phyloP scores from a whole-genome alignment of 345 rosid species.

The Lepidium africanum region DNA sequence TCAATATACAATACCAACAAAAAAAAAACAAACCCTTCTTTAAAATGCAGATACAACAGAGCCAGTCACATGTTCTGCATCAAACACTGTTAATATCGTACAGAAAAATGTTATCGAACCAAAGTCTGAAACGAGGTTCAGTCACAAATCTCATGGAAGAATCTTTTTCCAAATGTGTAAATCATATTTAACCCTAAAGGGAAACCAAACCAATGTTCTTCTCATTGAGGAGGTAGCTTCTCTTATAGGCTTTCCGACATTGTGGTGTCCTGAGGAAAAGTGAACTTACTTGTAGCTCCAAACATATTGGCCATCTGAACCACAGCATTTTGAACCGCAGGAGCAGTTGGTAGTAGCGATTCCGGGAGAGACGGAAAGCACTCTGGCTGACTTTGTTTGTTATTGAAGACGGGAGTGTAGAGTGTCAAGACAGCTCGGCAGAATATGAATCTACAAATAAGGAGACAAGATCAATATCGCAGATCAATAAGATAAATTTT shows the following conservation, averaged over 20 bases:
- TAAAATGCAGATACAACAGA: neutral
- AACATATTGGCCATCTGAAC: constrained; percentile 55
- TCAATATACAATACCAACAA: neutral
- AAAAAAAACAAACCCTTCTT: neutral
- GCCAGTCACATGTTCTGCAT: constrained; percentile 5
- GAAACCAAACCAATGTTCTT: constrained; percentile 8
- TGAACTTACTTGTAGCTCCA: constrained; percentile 48
- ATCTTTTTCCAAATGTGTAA: neutral
- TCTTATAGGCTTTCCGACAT: constrained; percentile 9
- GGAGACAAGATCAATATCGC: neutral
- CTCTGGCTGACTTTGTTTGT: constrained; percentile 62
- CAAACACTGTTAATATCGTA: neutral
- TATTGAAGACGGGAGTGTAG: constrained; percentile 38
- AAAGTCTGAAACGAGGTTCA: constrained; percentile 8
- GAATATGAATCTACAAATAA: constrained; percentile 61
- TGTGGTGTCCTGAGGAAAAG: constrained; percentile 39
- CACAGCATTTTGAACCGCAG: constrained; percentile 40
- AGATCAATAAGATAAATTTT: neutral
- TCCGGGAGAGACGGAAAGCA: constrained; percentile 72
- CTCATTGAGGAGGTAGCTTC: constrained; percentile 13
- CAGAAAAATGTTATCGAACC: neutral
- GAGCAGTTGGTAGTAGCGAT: constrained; percentile 36
- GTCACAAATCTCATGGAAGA: neutral
- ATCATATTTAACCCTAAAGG: neutral
- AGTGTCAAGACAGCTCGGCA: constrained; percentile 63